phyloP scores from a whole-genome alignment of 768 basidiomycete genomes.

The Termitomyces bulborhizus region DNA sequence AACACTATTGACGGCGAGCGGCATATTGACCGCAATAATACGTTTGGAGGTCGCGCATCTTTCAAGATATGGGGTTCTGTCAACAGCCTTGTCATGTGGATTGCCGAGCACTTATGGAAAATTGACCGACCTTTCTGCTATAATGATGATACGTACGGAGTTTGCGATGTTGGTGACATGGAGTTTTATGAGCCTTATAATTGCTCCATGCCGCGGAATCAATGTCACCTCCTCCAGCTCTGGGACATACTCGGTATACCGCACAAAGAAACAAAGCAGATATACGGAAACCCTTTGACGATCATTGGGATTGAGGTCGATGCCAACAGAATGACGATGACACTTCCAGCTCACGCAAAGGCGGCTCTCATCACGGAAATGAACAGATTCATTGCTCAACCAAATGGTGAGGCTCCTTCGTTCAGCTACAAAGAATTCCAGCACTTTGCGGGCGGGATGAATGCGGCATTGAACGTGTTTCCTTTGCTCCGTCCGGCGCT shows the following conservation, averaged over 20 bases:
- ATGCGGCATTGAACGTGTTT: slow-evolving; percentile 2
- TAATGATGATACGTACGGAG: neutral
- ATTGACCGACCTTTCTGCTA: neutral
- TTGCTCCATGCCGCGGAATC: neutral
- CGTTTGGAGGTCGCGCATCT: neutral
- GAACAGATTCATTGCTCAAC: neutral
- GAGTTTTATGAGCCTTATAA: neutral
- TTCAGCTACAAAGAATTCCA: neutral
- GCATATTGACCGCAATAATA: neutral
- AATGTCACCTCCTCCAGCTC: neutral
- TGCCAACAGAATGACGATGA: slow-evolving; percentile 1
- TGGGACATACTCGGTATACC: slow-evolving; percentile 4
- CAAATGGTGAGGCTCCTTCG: neutral
- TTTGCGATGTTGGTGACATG: neutral
- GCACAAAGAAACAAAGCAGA: slow-evolving; percentile 2
- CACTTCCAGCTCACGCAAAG: neutral
- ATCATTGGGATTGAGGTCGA: slow-evolving; percentile 6
- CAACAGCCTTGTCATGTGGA: slow-evolving; percentile 4
- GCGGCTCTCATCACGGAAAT: neutral
- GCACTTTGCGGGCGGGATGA: neutral
- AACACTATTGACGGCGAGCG: neutral
- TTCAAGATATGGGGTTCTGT: slow-evolving; percentile 3
- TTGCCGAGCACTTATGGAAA: neutral
- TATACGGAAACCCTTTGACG: neutral
- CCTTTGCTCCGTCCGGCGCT: slow-evolving; percentile 1